These are phyloP conservation scores for Mycocentrospora acerina DNA, from an alignment of 2,329 filamentous ascomycete species.

Conservation along the genomic window DNA sequence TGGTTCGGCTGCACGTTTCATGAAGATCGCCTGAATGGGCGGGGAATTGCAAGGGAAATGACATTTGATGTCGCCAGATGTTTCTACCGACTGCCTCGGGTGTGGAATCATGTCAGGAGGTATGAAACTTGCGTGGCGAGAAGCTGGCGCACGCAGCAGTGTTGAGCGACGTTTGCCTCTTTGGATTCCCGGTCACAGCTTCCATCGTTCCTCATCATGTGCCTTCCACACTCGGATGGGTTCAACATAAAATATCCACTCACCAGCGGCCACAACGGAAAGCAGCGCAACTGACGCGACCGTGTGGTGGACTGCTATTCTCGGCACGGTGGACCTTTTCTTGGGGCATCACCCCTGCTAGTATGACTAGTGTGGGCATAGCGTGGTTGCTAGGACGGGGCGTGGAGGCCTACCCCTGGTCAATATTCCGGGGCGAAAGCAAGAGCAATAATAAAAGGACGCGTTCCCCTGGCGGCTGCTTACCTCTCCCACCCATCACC, in stretches of 20 bases:
- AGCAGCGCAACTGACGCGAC: constrained; percentile 4
- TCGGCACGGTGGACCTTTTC: constrained; percentile 6
- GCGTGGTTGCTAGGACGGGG: background rate
- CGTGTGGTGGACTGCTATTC: constrained; percentile 10
- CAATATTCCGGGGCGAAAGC: background rate
- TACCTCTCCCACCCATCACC: constrained; percentile 1
- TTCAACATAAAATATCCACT: constrained; percentile 9
- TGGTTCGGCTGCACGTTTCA: too few relatives aligned
- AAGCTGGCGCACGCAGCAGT: too few relatives aligned
- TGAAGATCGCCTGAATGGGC: too few relatives aligned
- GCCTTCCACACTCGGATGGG: background rate
- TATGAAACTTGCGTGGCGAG: too few relatives aligned
- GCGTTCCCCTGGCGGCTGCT: constrained; percentile 2
- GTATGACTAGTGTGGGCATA: too few relatives aligned
- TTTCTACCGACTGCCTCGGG: too few relatives aligned
- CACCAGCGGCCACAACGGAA: constrained; percentile 5
- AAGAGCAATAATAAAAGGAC: background rate
- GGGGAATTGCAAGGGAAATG: too few relatives aligned
- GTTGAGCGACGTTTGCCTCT: too few relatives aligned
- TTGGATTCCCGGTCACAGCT: too few relatives aligned
- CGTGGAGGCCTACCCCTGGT: background rate
- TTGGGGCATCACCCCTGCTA: background rate
- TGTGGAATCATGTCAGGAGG: too few relatives aligned
- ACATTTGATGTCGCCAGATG: too few relatives aligned
- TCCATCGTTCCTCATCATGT: too few relatives aligned